Evolutionary conservation across 768 basidiomycete genomes (phyloP).

Genomic region (Mycena kentingensis): DNA sequence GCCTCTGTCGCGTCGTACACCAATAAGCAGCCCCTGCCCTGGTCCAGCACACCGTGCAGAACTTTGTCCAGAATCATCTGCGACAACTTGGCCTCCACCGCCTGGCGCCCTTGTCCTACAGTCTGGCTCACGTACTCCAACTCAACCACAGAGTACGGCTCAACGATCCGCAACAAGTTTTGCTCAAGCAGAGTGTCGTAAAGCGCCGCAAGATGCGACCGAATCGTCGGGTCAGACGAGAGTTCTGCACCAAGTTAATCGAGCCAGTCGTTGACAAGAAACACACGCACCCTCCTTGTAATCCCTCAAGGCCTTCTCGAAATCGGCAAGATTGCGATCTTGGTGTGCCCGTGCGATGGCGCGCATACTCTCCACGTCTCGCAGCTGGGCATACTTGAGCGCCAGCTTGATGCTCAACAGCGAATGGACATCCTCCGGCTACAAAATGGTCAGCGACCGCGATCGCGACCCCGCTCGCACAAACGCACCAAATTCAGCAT

Average conservation of each 20-base stretch:
- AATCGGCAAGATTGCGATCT: conserved; percentile 84
- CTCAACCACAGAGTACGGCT: conserved; percentile 93
- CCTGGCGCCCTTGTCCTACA: conserved; percentile 86
- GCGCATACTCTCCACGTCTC: conserved; percentile 95
- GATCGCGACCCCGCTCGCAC: not conserved
- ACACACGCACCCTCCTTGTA: conserved; percentile 69
- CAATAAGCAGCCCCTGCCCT: conserved; percentile 87
- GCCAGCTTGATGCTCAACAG: conserved; percentile 87
- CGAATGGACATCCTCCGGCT: conserved; percentile 94
- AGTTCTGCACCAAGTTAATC: conserved; percentile 58
- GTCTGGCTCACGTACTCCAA: conserved; percentile 83
- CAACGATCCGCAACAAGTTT: conserved; percentile 92
- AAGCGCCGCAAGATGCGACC: conserved; percentile 88
- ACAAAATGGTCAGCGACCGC: not conserved
- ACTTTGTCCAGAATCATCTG: conserved; percentile 99
- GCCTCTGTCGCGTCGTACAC: conserved; percentile 87
- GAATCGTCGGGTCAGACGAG: conserved; percentile 92
- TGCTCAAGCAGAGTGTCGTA: conserved; percentile 97
- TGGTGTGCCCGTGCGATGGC: conserved; percentile 94
- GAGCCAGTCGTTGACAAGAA: not conserved
- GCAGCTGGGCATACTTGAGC: conserved; percentile 79
- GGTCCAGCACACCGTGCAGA: conserved; percentile 93
- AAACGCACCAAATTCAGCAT: conserved; percentile 88
- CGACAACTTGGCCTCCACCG: conserved; percentile 92
- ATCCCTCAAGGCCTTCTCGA: conserved; percentile 83